Evolutionary conservation across 2,329 filamentous ascomycete species (phyloP).

Genomic region (Corynespora cassiicola): DNA sequence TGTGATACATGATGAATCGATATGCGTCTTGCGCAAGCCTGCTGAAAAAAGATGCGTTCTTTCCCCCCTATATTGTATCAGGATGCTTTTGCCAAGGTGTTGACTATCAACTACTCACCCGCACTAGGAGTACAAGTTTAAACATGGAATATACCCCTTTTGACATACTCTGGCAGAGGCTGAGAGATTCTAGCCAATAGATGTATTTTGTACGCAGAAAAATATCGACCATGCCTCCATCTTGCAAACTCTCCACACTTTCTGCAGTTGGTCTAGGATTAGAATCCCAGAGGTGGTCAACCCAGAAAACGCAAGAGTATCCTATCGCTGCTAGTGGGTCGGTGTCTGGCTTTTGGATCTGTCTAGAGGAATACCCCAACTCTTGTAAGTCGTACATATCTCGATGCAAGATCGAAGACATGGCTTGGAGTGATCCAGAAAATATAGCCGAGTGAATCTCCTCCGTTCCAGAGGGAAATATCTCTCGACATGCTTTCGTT

Average conservation of each 20-base stretch:
- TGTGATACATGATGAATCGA: conserved; percentile 24
- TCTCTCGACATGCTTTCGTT: conserved; percentile 15
- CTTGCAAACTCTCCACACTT: conserved; percentile 1
- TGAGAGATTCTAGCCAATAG: conserved; percentile 20
- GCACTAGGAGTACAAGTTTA: no score
- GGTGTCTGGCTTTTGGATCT: conserved; percentile 23
- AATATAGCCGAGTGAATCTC: conserved; percentile 19
- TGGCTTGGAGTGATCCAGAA: conserved; percentile 36
- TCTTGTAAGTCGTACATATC: conserved; percentile 30
- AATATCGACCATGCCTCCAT: conserved; percentile 6
- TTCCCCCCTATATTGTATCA: conserved; percentile 9
- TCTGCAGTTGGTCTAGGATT: conserved; percentile 4
- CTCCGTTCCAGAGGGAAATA: conserved; percentile 37
- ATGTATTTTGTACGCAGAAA: conserved; percentile 8
- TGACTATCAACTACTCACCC: no score
- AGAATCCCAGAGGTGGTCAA: conserved; percentile 38
- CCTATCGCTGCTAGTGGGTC: conserved; percentile 30
- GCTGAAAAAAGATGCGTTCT: neutral
- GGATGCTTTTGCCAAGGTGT: no score
- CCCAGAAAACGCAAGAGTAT: conserved; percentile 42
- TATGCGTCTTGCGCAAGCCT: conserved; percentile 14
- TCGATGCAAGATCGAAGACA: conserved; percentile 22
- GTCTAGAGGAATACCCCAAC: conserved; percentile 19
- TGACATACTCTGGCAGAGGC: conserved; percentile 14
- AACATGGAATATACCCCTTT: conserved; percentile 12